These are phyloP conservation scores for Euphorbia tirucalli DNA, from an alignment of 345 rosid species.

Conservation along the genomic window DNA sequence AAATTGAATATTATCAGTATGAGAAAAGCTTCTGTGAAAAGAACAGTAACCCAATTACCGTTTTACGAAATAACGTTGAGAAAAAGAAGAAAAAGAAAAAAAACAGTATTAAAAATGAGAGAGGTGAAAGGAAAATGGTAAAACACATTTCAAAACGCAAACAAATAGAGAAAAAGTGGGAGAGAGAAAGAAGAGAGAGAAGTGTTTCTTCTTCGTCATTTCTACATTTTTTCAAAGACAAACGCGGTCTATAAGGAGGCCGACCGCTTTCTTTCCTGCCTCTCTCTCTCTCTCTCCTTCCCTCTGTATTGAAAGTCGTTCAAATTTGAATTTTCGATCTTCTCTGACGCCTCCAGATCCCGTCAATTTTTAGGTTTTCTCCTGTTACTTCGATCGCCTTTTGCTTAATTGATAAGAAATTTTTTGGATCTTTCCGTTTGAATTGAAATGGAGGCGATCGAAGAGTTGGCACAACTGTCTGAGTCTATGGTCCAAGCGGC, in stretches of 20 bases:
- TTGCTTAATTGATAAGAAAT: neutral
- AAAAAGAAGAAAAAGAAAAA: neutral
- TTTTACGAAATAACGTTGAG: no score
- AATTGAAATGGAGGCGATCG: slow-evolving; percentile 26
- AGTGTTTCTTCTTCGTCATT: neutral
- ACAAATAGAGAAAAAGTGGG: neutral
- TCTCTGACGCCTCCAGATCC: neutral
- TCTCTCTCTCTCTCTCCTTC: neutral
- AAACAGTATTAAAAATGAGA: neutral
- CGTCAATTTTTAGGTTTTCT: neutral
- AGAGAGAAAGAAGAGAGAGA: neutral
- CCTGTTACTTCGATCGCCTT: no score
- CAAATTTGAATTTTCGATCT: slow-evolving; percentile 1
- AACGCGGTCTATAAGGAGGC: neutral
- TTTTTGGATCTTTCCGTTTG: neutral
- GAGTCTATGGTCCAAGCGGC: slow-evolving; percentile 27
- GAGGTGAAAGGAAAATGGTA: neutral
- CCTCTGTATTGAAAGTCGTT: neutral
- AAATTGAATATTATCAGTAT: no score
- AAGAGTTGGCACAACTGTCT: slow-evolving; percentile 20
- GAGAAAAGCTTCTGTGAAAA: no score
- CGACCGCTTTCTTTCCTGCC: no score
- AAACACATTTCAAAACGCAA: neutral
- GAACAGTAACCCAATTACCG: no score
- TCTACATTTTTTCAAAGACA: neutral